Conservation (phyloP, 2,329 filamentous ascomycete species). For the Leptographium lundbergii region DNA sequence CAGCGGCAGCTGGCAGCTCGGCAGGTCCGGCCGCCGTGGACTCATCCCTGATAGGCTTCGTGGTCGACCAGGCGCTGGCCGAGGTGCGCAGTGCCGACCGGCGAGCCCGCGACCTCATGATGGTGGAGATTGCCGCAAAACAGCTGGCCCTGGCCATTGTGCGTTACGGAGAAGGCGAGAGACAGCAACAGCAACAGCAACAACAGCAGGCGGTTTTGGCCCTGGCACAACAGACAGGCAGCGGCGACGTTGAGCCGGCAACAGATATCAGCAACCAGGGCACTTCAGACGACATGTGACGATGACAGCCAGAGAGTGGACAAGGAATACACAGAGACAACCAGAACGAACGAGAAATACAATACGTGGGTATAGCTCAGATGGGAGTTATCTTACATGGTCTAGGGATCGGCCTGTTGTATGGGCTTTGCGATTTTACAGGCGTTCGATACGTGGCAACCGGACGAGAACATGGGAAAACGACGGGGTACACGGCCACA, state of each 20-base stretch:
- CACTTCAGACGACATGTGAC: neutral
- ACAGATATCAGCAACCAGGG: neutral
- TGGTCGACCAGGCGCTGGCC: slow-evolving; percentile 32
- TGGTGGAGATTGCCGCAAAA: slow-evolving; percentile 40
- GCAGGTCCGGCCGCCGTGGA: slow-evolving; percentile 11
- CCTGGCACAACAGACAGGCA: neutral
- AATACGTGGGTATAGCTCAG: neutral
- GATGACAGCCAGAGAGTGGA: neutral
- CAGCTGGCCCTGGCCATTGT: slow-evolving; percentile 40
- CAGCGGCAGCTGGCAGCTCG: neutral
- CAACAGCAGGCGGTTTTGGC: neutral
- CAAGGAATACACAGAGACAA: neutral
- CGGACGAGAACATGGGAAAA: neutral
- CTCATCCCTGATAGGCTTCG: slow-evolving; percentile 27
- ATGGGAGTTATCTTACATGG: neutral
- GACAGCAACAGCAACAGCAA: slow-evolving; percentile 8
- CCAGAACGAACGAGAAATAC: neutral
- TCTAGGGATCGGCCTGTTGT: neutral
- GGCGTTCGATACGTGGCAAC: neutral
- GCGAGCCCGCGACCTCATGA: slow-evolving; percentile 32
- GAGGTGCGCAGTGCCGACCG: slow-evolving; percentile 31
- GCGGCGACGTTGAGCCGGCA: neutral
- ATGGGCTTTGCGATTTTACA: neutral
- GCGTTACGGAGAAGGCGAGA: slow-evolving; percentile 30
- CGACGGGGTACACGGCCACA: neutral